These are phyloP conservation scores for Plasmodium billcollinsi DNA, from an alignment of 169 alveolate species.

Conservation along the genomic window DNA sequence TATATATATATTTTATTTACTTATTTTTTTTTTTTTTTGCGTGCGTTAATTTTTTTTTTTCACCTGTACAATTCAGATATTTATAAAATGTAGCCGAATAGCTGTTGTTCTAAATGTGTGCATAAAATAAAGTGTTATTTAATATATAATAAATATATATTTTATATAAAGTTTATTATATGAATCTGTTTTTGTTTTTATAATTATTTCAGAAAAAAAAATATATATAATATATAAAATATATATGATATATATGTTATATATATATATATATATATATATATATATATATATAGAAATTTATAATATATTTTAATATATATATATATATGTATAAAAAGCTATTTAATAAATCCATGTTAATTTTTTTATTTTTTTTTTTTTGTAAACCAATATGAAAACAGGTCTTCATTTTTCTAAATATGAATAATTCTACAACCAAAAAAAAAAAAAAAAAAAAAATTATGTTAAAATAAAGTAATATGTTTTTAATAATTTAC, in stretches of 20 bases:
- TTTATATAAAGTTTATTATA: conserved; percentile 7
- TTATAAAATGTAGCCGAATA: conserved; percentile 10
- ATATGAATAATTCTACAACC: too few species aligned
- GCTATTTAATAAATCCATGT: too few species aligned
- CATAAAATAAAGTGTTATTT: conserved; percentile 45
- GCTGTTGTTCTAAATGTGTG: conserved; percentile 58
- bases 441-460: too few species aligned
- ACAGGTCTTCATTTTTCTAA: too few species aligned
- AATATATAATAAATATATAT: conserved; percentile 1
- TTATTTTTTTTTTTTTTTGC: conserved; percentile 3
- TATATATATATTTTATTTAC: background rate
- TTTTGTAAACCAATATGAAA: too few species aligned
- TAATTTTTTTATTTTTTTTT: too few species aligned
- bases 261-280: background rate
- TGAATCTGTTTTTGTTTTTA: conserved; percentile 6
- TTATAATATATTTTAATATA: too few species aligned
- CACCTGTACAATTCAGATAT: conserved; percentile 16
- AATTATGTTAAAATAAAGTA: too few species aligned
- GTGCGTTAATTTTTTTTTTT: conserved; percentile 34
- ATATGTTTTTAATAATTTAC: too few species aligned
- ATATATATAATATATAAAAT: background rate
- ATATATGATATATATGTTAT: conserved; percentile 2
- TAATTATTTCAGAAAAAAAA: background rate
- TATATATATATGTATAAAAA: conserved; percentile 9
- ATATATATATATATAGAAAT: conserved; percentile 9